Evolutionary conservation across 805 yeast genomes (phyloP).

Genomic region (Saccharomycopsis vini): DNA sequence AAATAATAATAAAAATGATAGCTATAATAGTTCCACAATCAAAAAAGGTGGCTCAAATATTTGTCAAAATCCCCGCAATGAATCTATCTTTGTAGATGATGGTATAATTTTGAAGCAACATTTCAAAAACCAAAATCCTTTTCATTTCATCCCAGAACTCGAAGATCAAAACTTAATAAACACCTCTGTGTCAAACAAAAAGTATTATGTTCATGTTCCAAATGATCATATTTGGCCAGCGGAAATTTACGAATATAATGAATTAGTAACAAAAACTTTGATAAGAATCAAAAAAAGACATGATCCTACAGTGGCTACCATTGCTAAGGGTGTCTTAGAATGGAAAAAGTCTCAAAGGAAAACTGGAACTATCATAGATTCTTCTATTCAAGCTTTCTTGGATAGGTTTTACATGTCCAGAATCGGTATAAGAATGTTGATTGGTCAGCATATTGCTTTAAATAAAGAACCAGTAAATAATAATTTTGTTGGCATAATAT

Average conservation of each 20-base stretch:
- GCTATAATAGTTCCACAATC: background rate
- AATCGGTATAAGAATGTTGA: conserved; percentile 86
- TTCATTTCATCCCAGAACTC: too few species aligned
- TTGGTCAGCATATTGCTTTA: conserved; percentile 89
- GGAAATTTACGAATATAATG: conserved; percentile 66
- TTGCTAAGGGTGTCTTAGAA: conserved; percentile 86
- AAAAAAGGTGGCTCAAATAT: too few species aligned
- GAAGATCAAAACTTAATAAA: too few species aligned
- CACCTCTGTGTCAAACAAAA: too few species aligned
- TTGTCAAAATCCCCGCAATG: conserved; percentile 5
- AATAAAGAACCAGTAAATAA: conserved; percentile 51
- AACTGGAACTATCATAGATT: conserved; percentile 39
- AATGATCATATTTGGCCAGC: conserved; percentile 56
- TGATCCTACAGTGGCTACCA: conserved; percentile 87
- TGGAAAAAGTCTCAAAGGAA: conserved; percentile 53
- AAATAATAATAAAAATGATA: background rate
- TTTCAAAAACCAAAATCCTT: too few species aligned
- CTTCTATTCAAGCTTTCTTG: conserved; percentile 68
- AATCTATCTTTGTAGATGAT: conserved; percentile 36
- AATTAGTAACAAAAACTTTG: conserved; percentile 53
- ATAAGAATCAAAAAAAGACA: conserved; percentile 72
- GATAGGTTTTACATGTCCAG: conserved; percentile 86
- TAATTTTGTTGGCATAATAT: conserved; percentile 82
- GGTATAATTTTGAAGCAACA: conserved; percentile 35
- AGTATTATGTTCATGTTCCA: conserved; percentile 47